Percentiles rank a stretch among this genome's conserved stretches.
Conservation (phyloP, 2,329 filamentous ascomycete genomes). For the Penicillium corylophilum region DNA sequence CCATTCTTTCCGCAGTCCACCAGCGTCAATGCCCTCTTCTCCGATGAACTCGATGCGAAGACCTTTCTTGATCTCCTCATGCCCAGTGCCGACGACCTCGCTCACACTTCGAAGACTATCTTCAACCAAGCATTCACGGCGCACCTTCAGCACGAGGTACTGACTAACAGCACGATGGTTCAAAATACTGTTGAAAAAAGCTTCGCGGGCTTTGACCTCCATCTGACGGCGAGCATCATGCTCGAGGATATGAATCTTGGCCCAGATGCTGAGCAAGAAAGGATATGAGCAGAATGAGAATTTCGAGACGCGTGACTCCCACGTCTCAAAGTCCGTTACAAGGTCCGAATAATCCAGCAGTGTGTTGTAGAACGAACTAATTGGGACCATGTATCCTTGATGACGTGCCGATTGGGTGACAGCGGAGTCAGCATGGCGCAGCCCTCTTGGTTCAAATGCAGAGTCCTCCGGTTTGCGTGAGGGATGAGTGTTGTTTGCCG, state of each 20-base stretch:
- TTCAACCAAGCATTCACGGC: conserved; percentile 82
- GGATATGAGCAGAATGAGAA: conserved; percentile 93
- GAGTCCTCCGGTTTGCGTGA: conserved; percentile 39
- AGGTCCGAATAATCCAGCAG: conserved; percentile 84
- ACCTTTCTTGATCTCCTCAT: conserved; percentile 87
- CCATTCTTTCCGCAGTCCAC: conserved; percentile 90
- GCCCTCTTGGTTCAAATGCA: conserved; percentile 29
- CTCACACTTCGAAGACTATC: conserved; percentile 84
- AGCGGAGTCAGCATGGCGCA: conserved; percentile 39
- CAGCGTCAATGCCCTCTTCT: conserved; percentile 88
- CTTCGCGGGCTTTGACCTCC: conserved; percentile 82
- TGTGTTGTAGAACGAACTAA: conserved; percentile 84
- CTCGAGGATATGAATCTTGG: conserved; percentile 87
- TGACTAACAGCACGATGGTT: conserved; percentile 71
- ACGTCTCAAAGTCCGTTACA: conserved; percentile 80
- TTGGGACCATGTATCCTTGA: conserved; percentile 69
- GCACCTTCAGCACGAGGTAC: conserved; percentile 72
- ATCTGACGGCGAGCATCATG: conserved; percentile 86
- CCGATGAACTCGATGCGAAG: conserved; percentile 80
- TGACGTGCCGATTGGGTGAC: conserved; percentile 46
- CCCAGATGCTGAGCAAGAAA: conserved; percentile 86
- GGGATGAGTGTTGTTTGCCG: conserved; percentile 66
- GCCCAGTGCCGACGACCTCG: conserved; percentile 75
- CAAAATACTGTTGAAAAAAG: conserved; percentile 87
- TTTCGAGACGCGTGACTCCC: conserved; percentile 71